Conservation (phyloP, 2,329 filamentous ascomycete species). For the Colletotrichum spinosum region DNA sequence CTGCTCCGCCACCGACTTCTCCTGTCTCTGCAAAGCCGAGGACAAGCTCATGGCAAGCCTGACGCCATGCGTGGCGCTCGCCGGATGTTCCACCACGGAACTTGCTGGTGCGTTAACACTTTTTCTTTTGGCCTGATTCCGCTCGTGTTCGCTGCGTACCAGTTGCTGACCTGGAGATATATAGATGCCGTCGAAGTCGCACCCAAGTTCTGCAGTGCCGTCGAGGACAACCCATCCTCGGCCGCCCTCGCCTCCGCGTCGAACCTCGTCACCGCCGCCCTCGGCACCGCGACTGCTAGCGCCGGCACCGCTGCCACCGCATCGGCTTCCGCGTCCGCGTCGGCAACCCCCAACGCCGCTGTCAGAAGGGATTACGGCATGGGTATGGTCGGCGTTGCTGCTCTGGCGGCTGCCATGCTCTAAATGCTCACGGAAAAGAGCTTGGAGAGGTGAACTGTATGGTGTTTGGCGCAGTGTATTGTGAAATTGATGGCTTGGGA, state of each 20-base stretch:
- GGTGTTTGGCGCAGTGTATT: not conserved
- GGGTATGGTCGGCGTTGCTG: constrained; percentile 22
- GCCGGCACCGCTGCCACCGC: constrained; percentile 8
- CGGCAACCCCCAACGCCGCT: constrained; percentile 2
- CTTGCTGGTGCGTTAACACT: constrained; percentile 22
- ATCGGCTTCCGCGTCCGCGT: constrained; percentile 1
- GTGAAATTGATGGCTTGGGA: not conserved
- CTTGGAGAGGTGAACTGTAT: not conserved
- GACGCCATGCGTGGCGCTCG: constrained; percentile 30
- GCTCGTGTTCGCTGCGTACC: not conserved
- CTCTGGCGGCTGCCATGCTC: constrained; percentile 8
- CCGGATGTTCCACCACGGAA: constrained; percentile 25
- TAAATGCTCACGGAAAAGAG: not conserved
- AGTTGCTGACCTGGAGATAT: not conserved
- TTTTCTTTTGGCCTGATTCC: not conserved
- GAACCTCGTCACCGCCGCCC: constrained; percentile 29
- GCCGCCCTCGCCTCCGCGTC: constrained; percentile 35
- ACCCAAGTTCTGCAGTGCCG: constrained; percentile 31
- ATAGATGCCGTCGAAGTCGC: constrained; percentile 33
- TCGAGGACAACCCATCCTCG: constrained; percentile 28
- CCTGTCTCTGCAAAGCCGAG: constrained; percentile 33
- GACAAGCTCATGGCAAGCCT: constrained; percentile 27
- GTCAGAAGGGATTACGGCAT: constrained; percentile 9
- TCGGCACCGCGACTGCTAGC: constrained; percentile 25
- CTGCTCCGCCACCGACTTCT: constrained; percentile 36